phyloP scores from a whole-genome alignment of 83 land plant species.

The Picea abies region DNA sequence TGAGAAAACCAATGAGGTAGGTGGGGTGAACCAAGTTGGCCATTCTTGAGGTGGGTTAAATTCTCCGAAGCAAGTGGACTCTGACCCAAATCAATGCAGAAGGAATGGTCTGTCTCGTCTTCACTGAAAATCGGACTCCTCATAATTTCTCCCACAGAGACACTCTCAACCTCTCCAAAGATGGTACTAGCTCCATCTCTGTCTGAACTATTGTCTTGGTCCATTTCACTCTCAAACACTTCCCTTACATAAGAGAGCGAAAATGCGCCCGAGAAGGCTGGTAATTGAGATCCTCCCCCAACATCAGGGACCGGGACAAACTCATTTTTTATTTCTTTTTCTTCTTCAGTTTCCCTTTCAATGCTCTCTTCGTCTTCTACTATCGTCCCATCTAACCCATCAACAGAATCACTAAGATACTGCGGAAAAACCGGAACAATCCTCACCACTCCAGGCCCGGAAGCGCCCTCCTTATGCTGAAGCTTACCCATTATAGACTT shows the following conservation, averaged over 20 bases:
- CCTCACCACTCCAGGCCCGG: conserved; percentile 83
- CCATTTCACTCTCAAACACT: conserved; percentile 61
- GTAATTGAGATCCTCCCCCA: conserved; percentile 45
- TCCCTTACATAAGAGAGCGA: conserved; percentile 61
- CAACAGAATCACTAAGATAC: conserved; percentile 65
- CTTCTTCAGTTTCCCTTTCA: conserved; percentile 33
- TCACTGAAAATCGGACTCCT: conserved; percentile 81
- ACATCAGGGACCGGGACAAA: conserved; percentile 16
- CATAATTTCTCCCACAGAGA: conserved; percentile 73
- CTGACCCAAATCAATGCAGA: conserved; percentile 78
- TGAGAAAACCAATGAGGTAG: conserved; percentile 62
- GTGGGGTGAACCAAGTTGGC: conserved; percentile 46
- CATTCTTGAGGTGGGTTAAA: conserved; percentile 32
- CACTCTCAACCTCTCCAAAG: conserved; percentile 69
- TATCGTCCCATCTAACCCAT: conserved; percentile 43
- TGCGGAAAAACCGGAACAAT: conserved; percentile 68
- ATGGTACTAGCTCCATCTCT: conserved; percentile 69
- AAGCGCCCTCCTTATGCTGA: conserved; percentile 59
- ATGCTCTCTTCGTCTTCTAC: conserved; percentile 36
- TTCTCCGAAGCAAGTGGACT: conserved; percentile 63
- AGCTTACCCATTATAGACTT: conserved; percentile 80
- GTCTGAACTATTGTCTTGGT: conserved; percentile 60
- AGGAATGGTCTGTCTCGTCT: conserved; percentile 69
- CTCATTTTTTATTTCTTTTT: neutral
- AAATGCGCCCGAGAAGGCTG: conserved; percentile 81